A percentile compares a stretch with the other conserved stretches of the same genome.
These are phyloP conservation scores for Daldinia concentrica DNA, from an alignment of 495 filamentous ascomycete genomes.

Conservation along the genomic window DNA sequence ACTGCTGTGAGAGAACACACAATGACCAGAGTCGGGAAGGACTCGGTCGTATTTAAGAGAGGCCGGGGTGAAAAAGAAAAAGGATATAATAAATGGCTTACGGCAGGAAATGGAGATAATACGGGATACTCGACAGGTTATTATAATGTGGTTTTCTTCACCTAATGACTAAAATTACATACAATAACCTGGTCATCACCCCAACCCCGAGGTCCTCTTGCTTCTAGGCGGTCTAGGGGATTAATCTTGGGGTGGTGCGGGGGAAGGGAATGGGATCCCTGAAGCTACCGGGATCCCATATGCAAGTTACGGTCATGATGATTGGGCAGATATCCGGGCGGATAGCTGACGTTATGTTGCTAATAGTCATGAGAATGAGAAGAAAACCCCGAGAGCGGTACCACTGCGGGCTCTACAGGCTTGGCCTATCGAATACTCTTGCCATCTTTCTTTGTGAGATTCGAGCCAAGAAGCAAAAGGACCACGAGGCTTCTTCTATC, in stretches of 20 bases:
- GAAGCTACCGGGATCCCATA: constrained; percentile 19
- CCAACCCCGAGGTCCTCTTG: constrained; percentile 10
- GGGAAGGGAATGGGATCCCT: constrained; percentile 39
- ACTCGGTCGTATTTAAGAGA: constrained; percentile 33
- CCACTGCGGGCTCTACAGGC: constrained; percentile 17
- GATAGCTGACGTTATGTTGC: constrained; percentile 24
- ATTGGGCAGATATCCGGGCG: constrained; percentile 19
- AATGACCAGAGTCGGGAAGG: constrained; percentile 21
- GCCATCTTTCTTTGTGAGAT: constrained; percentile 8
- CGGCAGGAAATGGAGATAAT: neutral
- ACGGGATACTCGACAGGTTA: constrained; percentile 7
- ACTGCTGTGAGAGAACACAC: constrained; percentile 8
- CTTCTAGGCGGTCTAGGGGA: constrained; percentile 22
- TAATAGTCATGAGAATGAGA: constrained; percentile 20
- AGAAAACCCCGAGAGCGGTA: constrained; percentile 19
- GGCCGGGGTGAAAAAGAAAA: constrained; percentile 12
- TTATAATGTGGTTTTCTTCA: constrained; percentile 18
- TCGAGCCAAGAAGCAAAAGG: constrained; percentile 11
- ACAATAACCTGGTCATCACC: constrained; percentile 8
- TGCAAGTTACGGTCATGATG: constrained; percentile 23
- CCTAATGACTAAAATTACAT: constrained; percentile 1
- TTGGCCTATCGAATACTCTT: constrained; percentile 1
- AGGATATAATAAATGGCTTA: neutral
- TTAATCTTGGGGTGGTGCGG: constrained; percentile 33
- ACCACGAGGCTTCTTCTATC: constrained; percentile 5